A percentile compares a stretch with the other conserved stretches of the same genome.
These are phyloP conservation scores for Chlorella sp. DNA, from an alignment of 139 green algal species.

Conservation along the genomic window DNA sequence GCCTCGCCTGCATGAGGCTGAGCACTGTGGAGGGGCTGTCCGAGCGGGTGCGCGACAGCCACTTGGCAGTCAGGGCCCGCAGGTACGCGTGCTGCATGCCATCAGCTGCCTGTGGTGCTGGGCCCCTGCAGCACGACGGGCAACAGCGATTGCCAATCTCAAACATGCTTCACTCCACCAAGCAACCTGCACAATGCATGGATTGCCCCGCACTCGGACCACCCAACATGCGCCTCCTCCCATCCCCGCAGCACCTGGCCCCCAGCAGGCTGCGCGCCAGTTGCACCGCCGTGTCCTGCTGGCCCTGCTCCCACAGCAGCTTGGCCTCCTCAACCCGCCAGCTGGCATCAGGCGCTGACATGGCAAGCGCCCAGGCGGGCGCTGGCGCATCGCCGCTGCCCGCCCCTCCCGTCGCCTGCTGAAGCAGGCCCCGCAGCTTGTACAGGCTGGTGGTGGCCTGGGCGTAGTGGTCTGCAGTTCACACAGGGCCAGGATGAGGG, in stretches of 20 bases:
- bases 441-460: conserved; percentile 46
- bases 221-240: not conserved
- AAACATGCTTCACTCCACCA: too few species aligned
- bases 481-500: not conserved
- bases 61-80: conserved; percentile 75
- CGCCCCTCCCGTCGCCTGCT: not conserved
- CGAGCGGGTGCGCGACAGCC: conserved; percentile 63
- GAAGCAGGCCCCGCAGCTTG: conserved; percentile 38
- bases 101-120: not conserved
- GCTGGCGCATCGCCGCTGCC: not conserved
- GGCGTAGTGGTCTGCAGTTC: conserved; percentile 34
- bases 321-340: conserved; percentile 85
- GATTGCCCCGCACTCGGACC: too few species aligned
- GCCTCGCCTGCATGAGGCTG: conserved; percentile 34
- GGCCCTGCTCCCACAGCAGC: conserved; percentile 79
- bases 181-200: too few species aligned
- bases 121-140: not conserved
- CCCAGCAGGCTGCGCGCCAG: conserved; percentile 31
- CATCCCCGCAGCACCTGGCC: not conserved
- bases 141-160: too few species aligned
- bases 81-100: conserved; percentile 53
- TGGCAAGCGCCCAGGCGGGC: conserved; percentile 4
- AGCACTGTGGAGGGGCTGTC: conserved; percentile 56
- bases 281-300: conserved; percentile 61
- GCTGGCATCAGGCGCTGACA: conserved; percentile 3